A percentile compares a stretch with the other conserved stretches of the same genome.
Evolutionary conservation across 805 yeast species (phyloP).

Genomic region (Saturnispora zaruensis): DNA sequence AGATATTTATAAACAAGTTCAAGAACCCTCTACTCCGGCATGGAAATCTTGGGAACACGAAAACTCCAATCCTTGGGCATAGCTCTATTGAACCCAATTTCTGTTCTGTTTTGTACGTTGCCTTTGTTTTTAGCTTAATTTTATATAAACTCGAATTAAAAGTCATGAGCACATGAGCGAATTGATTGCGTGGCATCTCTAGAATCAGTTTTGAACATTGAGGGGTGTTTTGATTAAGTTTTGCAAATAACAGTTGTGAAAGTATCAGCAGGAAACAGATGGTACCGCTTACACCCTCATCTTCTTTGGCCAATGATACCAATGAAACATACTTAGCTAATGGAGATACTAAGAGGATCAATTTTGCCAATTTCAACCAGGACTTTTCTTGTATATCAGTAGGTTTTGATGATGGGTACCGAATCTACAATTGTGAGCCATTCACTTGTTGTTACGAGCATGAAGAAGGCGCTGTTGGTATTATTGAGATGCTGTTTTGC

Average conservation of each 20-base stretch:
- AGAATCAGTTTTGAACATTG: not conserved
- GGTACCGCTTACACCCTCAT: conserved; percentile 1
- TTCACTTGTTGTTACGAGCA: conserved; percentile 62
- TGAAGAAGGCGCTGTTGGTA: conserved; percentile 47
- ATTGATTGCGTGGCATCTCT: not conserved
- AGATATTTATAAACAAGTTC: conserved; percentile 21
- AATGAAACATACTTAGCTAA: not conserved
- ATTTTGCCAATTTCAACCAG: conserved; percentile 70
- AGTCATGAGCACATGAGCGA: not conserved
- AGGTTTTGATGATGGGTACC: conserved; percentile 59
- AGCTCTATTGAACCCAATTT: not conserved
- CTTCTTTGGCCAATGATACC: not conserved
- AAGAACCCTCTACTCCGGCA: conserved; percentile 37
- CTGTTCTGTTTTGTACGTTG: not conserved
- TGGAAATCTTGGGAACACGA: conserved; percentile 45
- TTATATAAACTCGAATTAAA: not conserved
- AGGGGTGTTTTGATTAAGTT: not conserved
- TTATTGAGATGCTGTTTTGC: conserved; percentile 85
- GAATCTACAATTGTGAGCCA: conserved; percentile 83
- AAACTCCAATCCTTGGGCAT: conserved; percentile 54
- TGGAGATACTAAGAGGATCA: conserved; percentile 5
- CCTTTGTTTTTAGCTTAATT: not conserved
- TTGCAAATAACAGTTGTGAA: not conserved
- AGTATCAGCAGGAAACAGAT: not conserved
- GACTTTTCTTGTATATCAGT: conserved; percentile 77